A percentile compares a stretch with the other conserved stretches of the same genome.
Evolutionary conservation across 176 grass and related monocot genomes (phyloP).

Genomic region (Olyra latifolia): DNA sequence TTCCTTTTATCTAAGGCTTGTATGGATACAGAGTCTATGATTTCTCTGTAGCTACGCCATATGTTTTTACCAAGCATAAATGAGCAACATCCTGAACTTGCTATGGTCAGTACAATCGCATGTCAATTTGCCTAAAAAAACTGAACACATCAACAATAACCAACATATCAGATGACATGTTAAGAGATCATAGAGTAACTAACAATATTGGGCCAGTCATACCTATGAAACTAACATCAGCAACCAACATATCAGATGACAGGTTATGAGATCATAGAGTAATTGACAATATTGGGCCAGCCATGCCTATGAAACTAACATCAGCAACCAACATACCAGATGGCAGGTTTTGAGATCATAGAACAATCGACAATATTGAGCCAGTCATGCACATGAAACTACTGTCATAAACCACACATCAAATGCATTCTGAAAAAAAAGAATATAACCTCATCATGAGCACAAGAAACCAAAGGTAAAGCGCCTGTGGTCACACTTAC

Average conservation of each 20-base stretch:
- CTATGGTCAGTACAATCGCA: too few species aligned
- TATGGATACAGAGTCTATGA: neutral
- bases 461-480: slow-evolving; percentile 12
- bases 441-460: neutral
- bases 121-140: neutral
- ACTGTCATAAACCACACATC: neutral
- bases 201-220: neutral
- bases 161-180: neutral
- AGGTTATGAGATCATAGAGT: neutral
- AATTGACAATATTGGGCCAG: neutral
- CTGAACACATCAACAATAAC: neutral
- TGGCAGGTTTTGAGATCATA: neutral
- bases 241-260: neutral
- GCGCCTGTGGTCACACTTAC: slow-evolving; percentile 27
- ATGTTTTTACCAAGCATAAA: neutral
- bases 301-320: neutral
- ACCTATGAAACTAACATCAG: neutral
- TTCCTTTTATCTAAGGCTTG: neutral
- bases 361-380: neutral
- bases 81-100: neutral
- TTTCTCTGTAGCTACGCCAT: neutral
- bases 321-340: neutral
- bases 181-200: neutral
- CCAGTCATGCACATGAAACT: neutral
- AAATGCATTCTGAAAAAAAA: slow-evolving; percentile 1